Conservation (phyloP, 2,329 filamentous ascomycete genomes). For the Penicillium expansum region DNA sequence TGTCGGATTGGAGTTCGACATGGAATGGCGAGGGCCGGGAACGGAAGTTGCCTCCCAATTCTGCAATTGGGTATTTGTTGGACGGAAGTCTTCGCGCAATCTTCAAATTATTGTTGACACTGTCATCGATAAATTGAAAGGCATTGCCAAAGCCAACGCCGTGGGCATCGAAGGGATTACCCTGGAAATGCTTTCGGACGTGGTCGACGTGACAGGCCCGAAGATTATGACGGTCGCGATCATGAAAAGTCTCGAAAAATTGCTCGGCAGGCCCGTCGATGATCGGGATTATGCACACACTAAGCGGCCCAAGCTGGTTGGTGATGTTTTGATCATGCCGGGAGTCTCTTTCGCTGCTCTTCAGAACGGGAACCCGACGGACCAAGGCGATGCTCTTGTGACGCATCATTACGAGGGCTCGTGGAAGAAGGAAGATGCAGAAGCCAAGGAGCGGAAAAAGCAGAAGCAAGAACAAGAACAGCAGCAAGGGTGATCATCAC, state of each 20-base stretch:
- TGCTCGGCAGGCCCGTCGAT: conserved; percentile 18
- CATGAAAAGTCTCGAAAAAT: conserved; percentile 17
- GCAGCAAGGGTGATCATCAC: background rate
- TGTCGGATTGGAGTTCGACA: conserved; percentile 42
- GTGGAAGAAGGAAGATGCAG: conserved; percentile 19
- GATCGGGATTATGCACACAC: conserved; percentile 24
- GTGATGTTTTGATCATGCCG: conserved; percentile 29
- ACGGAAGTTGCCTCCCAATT: conserved; percentile 21
- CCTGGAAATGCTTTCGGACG: conserved; percentile 28
- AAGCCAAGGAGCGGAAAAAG: conserved; percentile 19
- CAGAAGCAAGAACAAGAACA: background rate
- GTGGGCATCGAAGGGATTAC: conserved; percentile 18
- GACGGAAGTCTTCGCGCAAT: conserved; percentile 18
- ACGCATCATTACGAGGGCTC: conserved; percentile 21
- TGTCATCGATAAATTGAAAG: conserved; percentile 16
- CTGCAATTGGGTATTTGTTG: conserved; percentile 26
- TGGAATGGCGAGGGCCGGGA: conserved; percentile 10
- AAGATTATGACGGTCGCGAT: conserved; percentile 29
- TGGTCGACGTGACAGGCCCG: conserved; percentile 29
- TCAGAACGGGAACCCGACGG: conserved; percentile 22
- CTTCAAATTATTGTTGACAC: conserved; percentile 20
- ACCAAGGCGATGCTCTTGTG: conserved; percentile 17
- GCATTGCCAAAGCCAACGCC: conserved; percentile 17
- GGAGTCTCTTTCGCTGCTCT: conserved; percentile 24
- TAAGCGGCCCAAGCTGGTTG: conserved; percentile 24